phyloP scores from a whole-genome alignment of 176 grass and related monocot genomes.

The Pontederia paniculata region DNA sequence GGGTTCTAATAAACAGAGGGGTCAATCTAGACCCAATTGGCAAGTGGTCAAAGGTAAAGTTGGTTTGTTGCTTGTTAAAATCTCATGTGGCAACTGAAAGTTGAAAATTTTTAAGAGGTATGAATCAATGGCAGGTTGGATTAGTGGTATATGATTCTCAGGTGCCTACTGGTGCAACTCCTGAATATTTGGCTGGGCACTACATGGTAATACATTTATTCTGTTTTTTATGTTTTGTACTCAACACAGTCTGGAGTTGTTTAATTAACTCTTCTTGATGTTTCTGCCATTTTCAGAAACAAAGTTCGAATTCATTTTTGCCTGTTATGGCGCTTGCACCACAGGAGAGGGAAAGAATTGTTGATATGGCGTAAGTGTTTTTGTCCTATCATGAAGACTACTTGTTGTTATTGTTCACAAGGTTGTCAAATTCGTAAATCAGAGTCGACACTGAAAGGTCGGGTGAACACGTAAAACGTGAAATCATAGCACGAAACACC shows the following conservation, averaged over 20 bases:
- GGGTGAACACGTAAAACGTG: no score
- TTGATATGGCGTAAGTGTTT: conserved; percentile 98
- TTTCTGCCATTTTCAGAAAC: conserved; percentile 49
- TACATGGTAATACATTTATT: conserved; percentile 57
- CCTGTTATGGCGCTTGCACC: conserved; percentile 97
- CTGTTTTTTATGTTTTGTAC: not conserved
- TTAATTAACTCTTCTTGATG: not conserved
- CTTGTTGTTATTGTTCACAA: not conserved
- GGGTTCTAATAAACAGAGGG: conserved; percentile 93
- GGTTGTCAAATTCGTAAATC: no score
- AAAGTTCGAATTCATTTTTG: conserved; percentile 96
- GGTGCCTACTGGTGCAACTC: conserved; percentile 81
- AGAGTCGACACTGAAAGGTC: no score
- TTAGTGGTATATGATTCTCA: conserved; percentile 94
- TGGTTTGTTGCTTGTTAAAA: conserved; percentile 2
- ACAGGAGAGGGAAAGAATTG: conserved; percentile 83
- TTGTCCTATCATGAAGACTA: not conserved
- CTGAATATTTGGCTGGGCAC: conserved; percentile 98
- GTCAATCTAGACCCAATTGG: conserved; percentile 97
- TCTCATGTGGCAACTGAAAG: not conserved
- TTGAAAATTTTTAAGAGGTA: conserved; percentile 10
- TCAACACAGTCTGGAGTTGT: not conserved
- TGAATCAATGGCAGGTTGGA: conserved; percentile 51
- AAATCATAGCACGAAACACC: no score
- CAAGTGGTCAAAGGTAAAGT: conserved; percentile 93